Evolutionary conservation across 164 flowering plant species (phyloP), one percentile per base, ranked within the genome.

Genomic region (Dillenia suffruticosa): DNA sequence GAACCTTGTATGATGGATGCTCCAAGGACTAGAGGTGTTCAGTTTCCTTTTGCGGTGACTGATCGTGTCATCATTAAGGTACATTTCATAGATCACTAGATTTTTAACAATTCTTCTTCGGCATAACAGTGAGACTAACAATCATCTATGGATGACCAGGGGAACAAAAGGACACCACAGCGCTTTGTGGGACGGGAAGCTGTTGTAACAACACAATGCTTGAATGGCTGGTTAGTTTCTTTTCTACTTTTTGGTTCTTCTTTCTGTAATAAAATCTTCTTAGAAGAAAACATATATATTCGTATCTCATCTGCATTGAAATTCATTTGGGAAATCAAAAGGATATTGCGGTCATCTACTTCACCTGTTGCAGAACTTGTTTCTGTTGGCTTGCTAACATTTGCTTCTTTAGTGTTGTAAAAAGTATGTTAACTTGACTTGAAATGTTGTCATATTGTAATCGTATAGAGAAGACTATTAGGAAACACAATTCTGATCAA

Each of bases 141-240:
- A 32, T 32, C 40, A 32, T 5, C 40, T 32, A 32, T 32, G 40
- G 40, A 4, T 32, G 40, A 55, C 56, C 82, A 93, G 98, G 98
- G 98, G 10, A 93, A 93, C 79, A 92, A 92, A 71, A 82, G 98
- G 78, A 90, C 96, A 15, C 98, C 98, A 11, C 84, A 69, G 51
- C 89, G 95, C 32, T 88, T 92, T 78, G 96, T 92, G 60, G 98
- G 98, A 62, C 91, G 96, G 8, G 94, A 93, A 75, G 98, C 98
- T 57, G 76, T 93, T 71, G 92, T 93, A 40, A 90, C 94, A 63
- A 86, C 92, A 59, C 98, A 93, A 63, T 93, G 98, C 88, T 79
- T 93, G 72, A 93, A 93, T 76, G 98, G 98, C 76, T 93, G 98
- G 98, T 92, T 72, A 67, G 49, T 52, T 24, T 54, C 56, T 54